Percentiles rank a stretch among this genome's conserved stretches.
These are phyloP conservation scores for Fusarium pseudocircinatum DNA, from an alignment of 2,329 filamentous ascomycete genomes.

Conservation along the genomic window DNA sequence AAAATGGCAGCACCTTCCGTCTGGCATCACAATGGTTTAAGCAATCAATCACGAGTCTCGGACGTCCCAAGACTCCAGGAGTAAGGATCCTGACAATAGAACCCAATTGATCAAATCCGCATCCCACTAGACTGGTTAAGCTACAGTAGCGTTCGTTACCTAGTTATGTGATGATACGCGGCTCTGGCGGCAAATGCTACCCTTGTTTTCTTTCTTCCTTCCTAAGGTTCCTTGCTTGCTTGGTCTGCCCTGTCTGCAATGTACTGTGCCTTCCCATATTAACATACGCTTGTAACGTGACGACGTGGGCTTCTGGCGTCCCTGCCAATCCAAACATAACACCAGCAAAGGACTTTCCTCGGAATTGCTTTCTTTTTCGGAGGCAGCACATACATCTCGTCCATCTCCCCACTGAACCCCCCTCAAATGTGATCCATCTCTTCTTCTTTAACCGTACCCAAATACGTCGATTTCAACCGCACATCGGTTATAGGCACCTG, in stretches of 20 bases:
- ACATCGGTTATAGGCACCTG: neutral
- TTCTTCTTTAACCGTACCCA: neutral
- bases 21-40: neutral
- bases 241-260: neutral
- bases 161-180: constrained; percentile 14
- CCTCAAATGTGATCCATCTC: constrained; percentile 15
- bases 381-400: neutral
- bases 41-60: constrained; percentile 10
- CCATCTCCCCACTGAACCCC: constrained; percentile 3
- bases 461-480: constrained; percentile 14
- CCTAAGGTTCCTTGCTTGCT: neutral
- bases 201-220: neutral
- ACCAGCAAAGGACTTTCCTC: constrained; percentile 21
- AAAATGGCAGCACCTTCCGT: constrained; percentile 21
- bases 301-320: constrained; percentile 5
- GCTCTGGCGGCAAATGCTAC: constrained; percentile 39
- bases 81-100: constrained; percentile 17
- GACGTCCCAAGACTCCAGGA: constrained; percentile 4
- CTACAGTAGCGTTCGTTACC: constrained; percentile 5
- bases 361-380: constrained; percentile 22
- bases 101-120: constrained; percentile 15
- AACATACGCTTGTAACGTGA: constrained; percentile 3
- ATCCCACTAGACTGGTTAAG: constrained; percentile 20
- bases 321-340: constrained; percentile 5
- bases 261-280: neutral